These are phyloP conservation scores for Mucor sp. DNA, from an alignment of 371 early-diverging fungal genomes.

Conservation along the genomic window DNA sequence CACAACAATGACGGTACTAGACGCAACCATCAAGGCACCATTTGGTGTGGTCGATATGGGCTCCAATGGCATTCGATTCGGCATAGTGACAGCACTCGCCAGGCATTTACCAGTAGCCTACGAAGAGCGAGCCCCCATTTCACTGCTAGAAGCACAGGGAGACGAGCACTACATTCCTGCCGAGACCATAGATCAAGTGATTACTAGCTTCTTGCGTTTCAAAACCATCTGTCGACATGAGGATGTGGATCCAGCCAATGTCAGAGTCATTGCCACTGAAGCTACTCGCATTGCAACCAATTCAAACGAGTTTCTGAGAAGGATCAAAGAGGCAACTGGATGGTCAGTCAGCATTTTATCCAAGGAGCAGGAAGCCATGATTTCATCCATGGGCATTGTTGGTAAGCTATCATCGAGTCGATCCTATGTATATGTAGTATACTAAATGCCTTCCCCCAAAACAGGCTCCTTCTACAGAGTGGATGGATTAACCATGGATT, in stretches of 20 bases:
- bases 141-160: conserved; percentile 51
- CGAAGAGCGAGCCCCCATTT: conserved; percentile 58
- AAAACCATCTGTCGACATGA: conserved; percentile 49
- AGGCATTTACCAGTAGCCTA: conserved; percentile 54
- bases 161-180: conserved; percentile 37
- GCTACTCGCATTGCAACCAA: conserved; percentile 58
- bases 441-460: background rate
- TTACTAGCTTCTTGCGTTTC: conserved; percentile 51
- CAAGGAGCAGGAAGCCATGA: conserved; percentile 50
- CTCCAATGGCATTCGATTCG: conserved; percentile 62
- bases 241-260: conserved; percentile 33
- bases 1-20: conserved; percentile 11
- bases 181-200: conserved; percentile 46
- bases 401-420: conserved; percentile 25
- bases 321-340: conserved; percentile 44
- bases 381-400: conserved; percentile 51
- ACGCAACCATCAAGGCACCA: conserved; percentile 26
- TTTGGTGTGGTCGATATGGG: conserved; percentile 61
- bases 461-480: conserved; percentile 50
- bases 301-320: conserved; percentile 37
- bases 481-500: conserved; percentile 56
- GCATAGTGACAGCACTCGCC: conserved; percentile 46
- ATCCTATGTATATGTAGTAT: too few species aligned
- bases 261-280: conserved; percentile 57
- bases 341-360: conserved; percentile 42